phyloP scores from a whole-genome alignment of 2,329 filamentous ascomycete genomes.

The Phialocephala sp. region DNA sequence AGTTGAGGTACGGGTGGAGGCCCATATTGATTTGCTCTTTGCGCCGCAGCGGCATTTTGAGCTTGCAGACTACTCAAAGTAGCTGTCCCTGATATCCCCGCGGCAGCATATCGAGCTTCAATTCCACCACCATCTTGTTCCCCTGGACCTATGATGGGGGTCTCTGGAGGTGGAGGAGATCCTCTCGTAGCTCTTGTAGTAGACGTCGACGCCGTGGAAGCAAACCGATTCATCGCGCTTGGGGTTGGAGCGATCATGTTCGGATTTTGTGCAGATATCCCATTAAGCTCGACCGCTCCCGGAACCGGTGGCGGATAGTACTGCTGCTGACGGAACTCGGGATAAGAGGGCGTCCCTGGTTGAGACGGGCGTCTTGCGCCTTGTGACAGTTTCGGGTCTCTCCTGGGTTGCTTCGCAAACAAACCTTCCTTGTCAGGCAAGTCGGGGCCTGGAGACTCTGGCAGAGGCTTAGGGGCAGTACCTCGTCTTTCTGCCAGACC shows the following conservation, averaged over 20 bases:
- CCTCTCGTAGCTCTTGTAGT: conserved; percentile 91
- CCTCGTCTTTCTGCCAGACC: conserved; percentile 82
- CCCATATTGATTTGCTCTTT: conserved; percentile 80
- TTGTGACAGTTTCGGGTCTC: conserved; percentile 46
- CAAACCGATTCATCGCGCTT: conserved; percentile 64
- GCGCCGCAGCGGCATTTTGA: conserved; percentile 81
- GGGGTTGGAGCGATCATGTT: conserved; percentile 39
- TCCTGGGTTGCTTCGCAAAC: conserved; percentile 65
- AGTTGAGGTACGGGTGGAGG: conserved; percentile 50
- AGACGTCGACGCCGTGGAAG: conserved; percentile 88
- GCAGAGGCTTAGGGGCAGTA: conserved; percentile 80
- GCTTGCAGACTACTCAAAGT: conserved; percentile 76
- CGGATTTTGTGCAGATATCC: conserved; percentile 21
- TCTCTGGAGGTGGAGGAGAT: conserved; percentile 93
- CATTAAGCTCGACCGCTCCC: conserved; percentile 33
- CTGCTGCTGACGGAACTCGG: conserved; percentile 37
- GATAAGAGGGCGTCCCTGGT: conserved; percentile 31
- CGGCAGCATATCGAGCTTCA: conserved; percentile 88
- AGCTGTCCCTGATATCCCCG: conserved; percentile 85
- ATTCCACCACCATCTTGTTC: conserved; percentile 79
- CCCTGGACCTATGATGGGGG: conserved; percentile 77
- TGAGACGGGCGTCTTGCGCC: conserved; percentile 33
- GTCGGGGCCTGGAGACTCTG: conserved; percentile 80
- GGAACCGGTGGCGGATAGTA: conserved; percentile 64
- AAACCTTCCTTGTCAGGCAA: conserved; percentile 78